Evolutionary conservation across 2,329 filamentous ascomycete genomes (phyloP), one percentile per base, ranked within the genome.

Genomic region (Diaporthe sp.): DNA sequence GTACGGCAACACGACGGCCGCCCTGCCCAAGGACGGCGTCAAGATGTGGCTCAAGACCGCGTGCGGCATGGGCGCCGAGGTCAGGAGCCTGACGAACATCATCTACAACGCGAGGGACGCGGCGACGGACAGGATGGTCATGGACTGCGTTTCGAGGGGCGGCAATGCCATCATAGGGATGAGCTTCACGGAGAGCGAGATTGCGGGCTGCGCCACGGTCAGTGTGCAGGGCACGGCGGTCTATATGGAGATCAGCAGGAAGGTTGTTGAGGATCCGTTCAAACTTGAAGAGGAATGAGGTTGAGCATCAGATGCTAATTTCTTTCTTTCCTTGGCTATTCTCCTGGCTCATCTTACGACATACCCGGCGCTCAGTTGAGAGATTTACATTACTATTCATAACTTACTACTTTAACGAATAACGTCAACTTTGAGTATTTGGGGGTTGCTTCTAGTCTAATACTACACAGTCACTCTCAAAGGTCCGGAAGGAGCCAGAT

Each of bases 131-230:
- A 85, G 89, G 33, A 80, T 89, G 60, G 89, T 91, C 13, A 84
- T 86, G 28, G 90, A 92, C 82, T 88, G 88, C 71, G 88, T 90
- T 83, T 82, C 82, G 72, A 85, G 89, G 54, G 90, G 90, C 2
- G 90, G 90, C 12, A 92, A 92, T 79, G 90, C 90, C 35, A 83
- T 92, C 77, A 88, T 92, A 76, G 89, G 87, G 69, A 81, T 92
- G 76, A 85, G 89, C 61, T 92, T 91, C 78, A 90, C 92, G 77
- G 85, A 88, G 4, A 85, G 86, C 8, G 89, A 89, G 75, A 82
- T 91, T 77, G 87, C 61, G 8, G 71, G 71, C 8, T 73, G 71
- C 25, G 47, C 61, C 10, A 73, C 71, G 19, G 71, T 73, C 25
- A 67, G 58, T 7, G 71, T 57, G 35, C 71, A 73, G 38, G 71